Evolutionary conservation across 2,329 filamentous ascomycete species (phyloP).

Genomic region (Chalaropsis thielavioides): DNA sequence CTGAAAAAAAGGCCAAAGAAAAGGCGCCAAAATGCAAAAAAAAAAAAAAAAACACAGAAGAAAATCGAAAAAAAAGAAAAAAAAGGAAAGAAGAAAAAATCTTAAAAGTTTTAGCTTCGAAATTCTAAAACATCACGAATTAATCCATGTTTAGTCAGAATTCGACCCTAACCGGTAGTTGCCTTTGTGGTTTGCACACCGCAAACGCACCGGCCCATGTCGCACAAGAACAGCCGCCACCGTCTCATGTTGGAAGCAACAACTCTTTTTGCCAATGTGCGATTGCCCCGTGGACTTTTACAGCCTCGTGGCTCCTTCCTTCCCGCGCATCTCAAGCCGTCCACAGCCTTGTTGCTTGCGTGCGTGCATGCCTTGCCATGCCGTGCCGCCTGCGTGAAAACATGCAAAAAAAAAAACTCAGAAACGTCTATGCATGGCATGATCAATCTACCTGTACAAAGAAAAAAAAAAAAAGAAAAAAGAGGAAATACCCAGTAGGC

Average conservation of each 20-base stretch:
- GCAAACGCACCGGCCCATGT: no score
- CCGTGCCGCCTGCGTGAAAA: no score
- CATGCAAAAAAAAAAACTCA: neutral
- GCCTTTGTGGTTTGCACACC: no score
- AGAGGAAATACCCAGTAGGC: neutral
- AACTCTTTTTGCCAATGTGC: neutral
- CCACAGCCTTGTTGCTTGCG: neutral
- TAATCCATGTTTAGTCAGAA: neutral
- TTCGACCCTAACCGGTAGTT: neutral
- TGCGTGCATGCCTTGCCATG: no score
- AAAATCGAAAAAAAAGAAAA: neutral
- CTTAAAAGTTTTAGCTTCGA: neutral
- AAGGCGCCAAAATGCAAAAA: no score
- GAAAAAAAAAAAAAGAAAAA: neutral
- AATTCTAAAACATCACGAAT: neutral
- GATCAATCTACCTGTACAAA: neutral
- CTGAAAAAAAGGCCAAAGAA: neutral
- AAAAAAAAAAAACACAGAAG: neutral
- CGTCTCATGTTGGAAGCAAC: neutral
- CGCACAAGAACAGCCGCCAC: neutral
- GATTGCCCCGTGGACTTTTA: neutral
- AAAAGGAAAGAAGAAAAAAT: neutral
- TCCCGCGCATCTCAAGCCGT: neutral
- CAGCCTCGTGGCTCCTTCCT: neutral
- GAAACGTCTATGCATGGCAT: neutral